phyloP scores from a whole-genome alignment of 1,139 yeast species.

The Geotrichum europaeum region DNA sequence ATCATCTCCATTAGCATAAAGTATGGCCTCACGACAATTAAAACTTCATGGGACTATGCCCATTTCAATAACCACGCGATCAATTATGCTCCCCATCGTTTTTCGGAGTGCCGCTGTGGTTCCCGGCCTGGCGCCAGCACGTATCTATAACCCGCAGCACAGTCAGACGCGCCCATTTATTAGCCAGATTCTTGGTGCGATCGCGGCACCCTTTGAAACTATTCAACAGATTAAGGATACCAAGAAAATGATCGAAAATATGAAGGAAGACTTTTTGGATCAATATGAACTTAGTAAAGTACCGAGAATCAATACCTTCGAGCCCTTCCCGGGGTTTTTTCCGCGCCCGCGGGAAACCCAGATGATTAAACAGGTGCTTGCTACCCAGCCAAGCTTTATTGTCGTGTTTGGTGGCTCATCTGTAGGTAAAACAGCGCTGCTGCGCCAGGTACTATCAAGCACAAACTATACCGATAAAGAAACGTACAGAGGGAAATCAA shows the following conservation, averaged over 20 bases:
- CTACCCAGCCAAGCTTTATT: slow-evolving; percentile 21
- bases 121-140: not conserved
- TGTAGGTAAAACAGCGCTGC: slow-evolving; percentile 22
- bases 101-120: not conserved
- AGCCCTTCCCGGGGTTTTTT: slow-evolving; percentile 22
- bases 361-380: slow-evolving; percentile 12
- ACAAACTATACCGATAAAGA: not conserved
- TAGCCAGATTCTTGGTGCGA: slow-evolving; percentile 11
- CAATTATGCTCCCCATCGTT: not conserved
- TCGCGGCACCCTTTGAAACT: slow-evolving; percentile 62
- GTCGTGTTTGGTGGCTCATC: slow-evolving; percentile 22
- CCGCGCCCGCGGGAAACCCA: slow-evolving; percentile 17
- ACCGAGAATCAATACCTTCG: slow-evolving; percentile 20
- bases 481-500: not conserved
- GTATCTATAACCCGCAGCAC: too few species aligned
- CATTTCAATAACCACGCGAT: not conserved
- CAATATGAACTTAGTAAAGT: slow-evolving; percentile 21
- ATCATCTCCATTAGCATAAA: not conserved
- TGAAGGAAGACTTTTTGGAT: slow-evolving; percentile 20
- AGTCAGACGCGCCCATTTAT: slow-evolving; percentile 6
- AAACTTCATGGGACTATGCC: not conserved
- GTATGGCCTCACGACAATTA: not conserved
- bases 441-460: slow-evolving; percentile 19
- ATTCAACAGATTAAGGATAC: slow-evolving; percentile 35
- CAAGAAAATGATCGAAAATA: slow-evolving; percentile 19